These are phyloP conservation scores for Yamadazyma laniorum DNA, from an alignment of 805 yeast genomes.

Conservation along the genomic window DNA sequence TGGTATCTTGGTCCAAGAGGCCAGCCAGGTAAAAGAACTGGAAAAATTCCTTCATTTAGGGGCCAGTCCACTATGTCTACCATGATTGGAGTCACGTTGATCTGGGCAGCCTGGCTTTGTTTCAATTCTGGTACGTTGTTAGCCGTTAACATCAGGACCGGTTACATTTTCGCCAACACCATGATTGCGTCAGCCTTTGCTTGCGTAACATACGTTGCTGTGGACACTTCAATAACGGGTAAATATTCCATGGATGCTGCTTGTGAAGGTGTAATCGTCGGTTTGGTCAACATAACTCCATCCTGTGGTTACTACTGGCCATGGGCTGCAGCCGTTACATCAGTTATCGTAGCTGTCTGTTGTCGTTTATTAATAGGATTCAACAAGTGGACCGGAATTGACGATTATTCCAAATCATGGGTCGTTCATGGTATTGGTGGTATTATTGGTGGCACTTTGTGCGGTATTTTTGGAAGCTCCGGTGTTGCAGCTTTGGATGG, in stretches of 20 bases:
- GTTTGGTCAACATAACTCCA: slow-evolving; percentile 48
- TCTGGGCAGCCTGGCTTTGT: slow-evolving; percentile 51
- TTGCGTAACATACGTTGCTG: slow-evolving; percentile 40
- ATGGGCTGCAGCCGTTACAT: slow-evolving; percentile 45
- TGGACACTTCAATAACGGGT: slow-evolving; percentile 41
- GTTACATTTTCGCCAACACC: slow-evolving; percentile 48
- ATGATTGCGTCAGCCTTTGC: slow-evolving; percentile 52
- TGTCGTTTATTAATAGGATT: slow-evolving; percentile 36
- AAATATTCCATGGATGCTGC: slow-evolving; percentile 43
- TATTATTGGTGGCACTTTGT: slow-evolving; percentile 39
- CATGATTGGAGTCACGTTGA: slow-evolving; percentile 44
- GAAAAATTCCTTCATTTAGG: slow-evolving; percentile 21
- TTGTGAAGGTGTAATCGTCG: slow-evolving; percentile 46
- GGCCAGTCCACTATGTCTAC: slow-evolving; percentile 39
- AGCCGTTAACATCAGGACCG: slow-evolving; percentile 41
- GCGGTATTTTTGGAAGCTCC: slow-evolving; percentile 46
- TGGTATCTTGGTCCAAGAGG: slow-evolving; percentile 43
- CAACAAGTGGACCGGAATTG: slow-evolving; percentile 43
- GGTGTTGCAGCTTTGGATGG: slow-evolving; percentile 45
- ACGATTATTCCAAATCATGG: slow-evolving; percentile 46
- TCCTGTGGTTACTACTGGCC: slow-evolving; percentile 47
- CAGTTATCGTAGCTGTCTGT: slow-evolving; percentile 35
- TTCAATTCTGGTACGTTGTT: slow-evolving; percentile 47
- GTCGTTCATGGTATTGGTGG: slow-evolving; percentile 52
- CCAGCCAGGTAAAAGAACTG: slow-evolving; percentile 21